Evolutionary conservation across 2,329 filamentous ascomycete genomes (phyloP).

Genomic region (Nectriaceae sp.): DNA sequence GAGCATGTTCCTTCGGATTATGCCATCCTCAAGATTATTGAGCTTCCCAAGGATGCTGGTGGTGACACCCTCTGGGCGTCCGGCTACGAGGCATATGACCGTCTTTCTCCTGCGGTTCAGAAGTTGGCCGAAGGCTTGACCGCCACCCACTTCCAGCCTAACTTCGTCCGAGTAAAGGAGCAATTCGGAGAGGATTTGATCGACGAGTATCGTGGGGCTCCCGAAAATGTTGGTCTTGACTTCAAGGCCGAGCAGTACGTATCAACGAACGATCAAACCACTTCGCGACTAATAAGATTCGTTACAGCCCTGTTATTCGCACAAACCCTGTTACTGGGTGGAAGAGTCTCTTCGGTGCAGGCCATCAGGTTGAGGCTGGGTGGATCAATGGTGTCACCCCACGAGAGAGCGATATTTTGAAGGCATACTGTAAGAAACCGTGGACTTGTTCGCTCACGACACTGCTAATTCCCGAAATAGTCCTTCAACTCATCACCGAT

Average conservation of each 20-base stretch:
- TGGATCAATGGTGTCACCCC: constrained; percentile 51
- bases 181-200: constrained; percentile 48
- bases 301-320: constrained; percentile 57
- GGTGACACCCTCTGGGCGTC: constrained; percentile 65
- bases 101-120: constrained; percentile 57
- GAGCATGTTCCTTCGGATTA: constrained; percentile 63
- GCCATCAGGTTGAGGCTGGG: constrained; percentile 42
- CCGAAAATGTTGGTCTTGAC: constrained; percentile 50
- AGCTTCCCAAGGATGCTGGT: constrained; percentile 43
- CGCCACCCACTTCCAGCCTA: constrained; percentile 52
- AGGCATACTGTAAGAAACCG: too few species aligned
- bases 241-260: constrained; percentile 39
- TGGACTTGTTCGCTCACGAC: too few species aligned
- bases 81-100: constrained; percentile 67
- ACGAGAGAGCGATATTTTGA: constrained; percentile 48
- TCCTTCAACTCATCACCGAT: constrained; percentile 52
- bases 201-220: constrained; percentile 46
- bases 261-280: not conserved
- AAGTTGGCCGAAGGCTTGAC: constrained; percentile 61
- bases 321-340: constrained; percentile 61
- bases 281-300: constrained; percentile 29
- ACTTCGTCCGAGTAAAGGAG: constrained; percentile 45
- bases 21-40: constrained; percentile 57
- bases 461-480: constrained; percentile 39
- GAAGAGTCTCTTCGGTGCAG: constrained; percentile 56